A percentile compares a stretch with the other conserved stretches of the same genome.
These are phyloP conservation scores for Uronychia setigera DNA, from an alignment of 73 alveolate genomes.

Conservation along the genomic window DNA sequence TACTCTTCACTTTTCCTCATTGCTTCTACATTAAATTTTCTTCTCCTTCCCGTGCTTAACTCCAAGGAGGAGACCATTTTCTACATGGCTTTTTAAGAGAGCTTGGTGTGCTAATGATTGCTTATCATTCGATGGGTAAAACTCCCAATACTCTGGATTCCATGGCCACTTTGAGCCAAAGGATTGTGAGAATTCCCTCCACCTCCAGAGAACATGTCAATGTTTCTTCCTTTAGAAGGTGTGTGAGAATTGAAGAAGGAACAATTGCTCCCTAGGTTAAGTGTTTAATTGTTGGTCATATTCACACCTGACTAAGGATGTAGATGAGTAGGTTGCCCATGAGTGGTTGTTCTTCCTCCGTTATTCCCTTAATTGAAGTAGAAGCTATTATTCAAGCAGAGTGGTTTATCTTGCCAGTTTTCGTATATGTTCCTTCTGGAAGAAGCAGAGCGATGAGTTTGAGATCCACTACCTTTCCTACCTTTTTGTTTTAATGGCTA, in stretches of 20 bases:
- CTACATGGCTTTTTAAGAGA: background rate
- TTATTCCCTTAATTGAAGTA: background rate
- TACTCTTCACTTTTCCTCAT: constrained; percentile 4
- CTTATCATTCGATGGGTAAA: no score
- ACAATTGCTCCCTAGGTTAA: background rate
- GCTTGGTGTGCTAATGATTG: background rate
- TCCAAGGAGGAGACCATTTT: constrained; percentile 7
- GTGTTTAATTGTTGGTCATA: no score
- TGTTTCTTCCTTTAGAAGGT: background rate
- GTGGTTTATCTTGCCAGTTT: background rate
- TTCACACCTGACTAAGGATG: no score
- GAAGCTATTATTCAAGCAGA: background rate
- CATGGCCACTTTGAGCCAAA: no score
- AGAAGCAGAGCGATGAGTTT: background rate
- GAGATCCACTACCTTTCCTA: background rate
- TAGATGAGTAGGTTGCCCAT: no score
- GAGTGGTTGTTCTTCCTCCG: no score
- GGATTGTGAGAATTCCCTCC: no score
- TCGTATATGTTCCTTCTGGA: background rate
- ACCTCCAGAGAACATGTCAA: background rate
- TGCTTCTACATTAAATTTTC: background rate
- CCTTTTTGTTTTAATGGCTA: background rate
- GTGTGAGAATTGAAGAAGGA: background rate
- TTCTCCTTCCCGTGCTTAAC: constrained; percentile 17
- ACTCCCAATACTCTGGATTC: no score